Evolutionary conservation across 78 protist species (phyloP), one percentile per base, ranked within the genome.

Genomic region (Dictyostelium purpureum): DNA sequence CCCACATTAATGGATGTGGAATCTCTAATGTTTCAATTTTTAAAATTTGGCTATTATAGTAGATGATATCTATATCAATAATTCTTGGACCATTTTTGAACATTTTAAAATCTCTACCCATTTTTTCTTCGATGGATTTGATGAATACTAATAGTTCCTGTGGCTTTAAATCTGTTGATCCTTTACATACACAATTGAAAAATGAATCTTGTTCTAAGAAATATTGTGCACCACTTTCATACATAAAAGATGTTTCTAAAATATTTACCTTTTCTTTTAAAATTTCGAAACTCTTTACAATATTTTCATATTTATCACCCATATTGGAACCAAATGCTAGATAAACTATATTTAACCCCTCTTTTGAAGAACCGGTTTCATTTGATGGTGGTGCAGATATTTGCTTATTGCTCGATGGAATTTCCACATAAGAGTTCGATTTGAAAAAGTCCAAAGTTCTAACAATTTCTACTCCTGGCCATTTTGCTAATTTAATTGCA

Each of bases 51-150:
- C 31, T 33, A 43, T 90, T 91, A 52, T 81, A 94, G 49, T 85
- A 67, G 11, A 96, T n/a, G 37, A 96, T 80, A 75, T 96, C 98
- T 2, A 96, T 24, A 70, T 96, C 98, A 28, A 96, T 92, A 33
- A 38, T 45, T 45, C 98, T 73, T 47, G 96, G 95, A 4, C 96
- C 98, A 69, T 74, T 94, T 57, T 96, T 91, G 35, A 51, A 67
- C 5, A 80, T 38, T 4, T 83, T 90, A n/a, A n/a, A n/a, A 45
- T 31, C 78, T 42, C 97, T 67, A 14, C 93, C 94, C 40, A 93
- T 76, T 47, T 76, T 45, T 18, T 31, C 28, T 73, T 96, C 97
- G 12, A 93, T 73, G 6, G 2, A 28, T 79, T 96, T 96, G 42
- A 94, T 7, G 1, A 6, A 18, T 12, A 9, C 47, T 45, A 94